Base-by-base conservation (phyloP, 2,329 filamentous ascomycete genomes). In the Dendrostoma leiphaemia region DNA sequence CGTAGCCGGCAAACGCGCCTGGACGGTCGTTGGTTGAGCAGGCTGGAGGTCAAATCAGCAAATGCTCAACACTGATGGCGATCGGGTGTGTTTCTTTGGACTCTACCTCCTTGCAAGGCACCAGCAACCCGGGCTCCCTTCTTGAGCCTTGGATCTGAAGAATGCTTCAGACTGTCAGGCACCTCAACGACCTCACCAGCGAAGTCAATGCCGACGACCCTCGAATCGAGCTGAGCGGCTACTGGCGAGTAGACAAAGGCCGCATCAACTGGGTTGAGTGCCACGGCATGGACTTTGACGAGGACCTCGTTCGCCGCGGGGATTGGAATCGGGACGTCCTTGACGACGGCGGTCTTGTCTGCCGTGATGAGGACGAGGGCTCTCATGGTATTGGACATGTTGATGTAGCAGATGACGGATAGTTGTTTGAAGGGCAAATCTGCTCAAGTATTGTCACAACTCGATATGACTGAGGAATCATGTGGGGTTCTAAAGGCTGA, bases 1-100 rank as follows among this genome's bases (percentile, higher is more conserved):
- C 52, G 45, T 69, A 74, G 45, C 77, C 72, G 2, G 74, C 68
- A 56, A 78, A 78, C 0, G 73, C 73, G 6, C 74, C 75, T 0
- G 74, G 71, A 0, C 71, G 67, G 4, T 72, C 65, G 45, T 76
- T 76, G 9, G 65, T 61, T 8, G 68, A 71, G 50, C 68, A 71
- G 2, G 73, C 74, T 17, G 71, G 13, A n/a, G n/a, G n/a, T n/a
- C n/a, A n/a, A n/a, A n/a, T n/a, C n/a, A n/a, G n/a, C n/a, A n/a
- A n/a, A n/a, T n/a, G n/a, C n/a, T n/a, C n/a, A n/a, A n/a, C n/a
- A n/a, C n/a, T n/a, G n/a, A n/a, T n/a, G 15, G 13, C 23, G 13
- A 1, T 17, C 5, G 6, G 17, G 35, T 3, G 6, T 3, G 3
- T 23, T 23, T 12, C 9, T 17, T n/a, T n/a, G 23, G 35, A 10